Percentiles rank a stretch among this genome's conserved stretches.
Evolutionary conservation across 2,329 filamentous ascomycete species (phyloP).

Genomic region (Apiospora koreana): DNA sequence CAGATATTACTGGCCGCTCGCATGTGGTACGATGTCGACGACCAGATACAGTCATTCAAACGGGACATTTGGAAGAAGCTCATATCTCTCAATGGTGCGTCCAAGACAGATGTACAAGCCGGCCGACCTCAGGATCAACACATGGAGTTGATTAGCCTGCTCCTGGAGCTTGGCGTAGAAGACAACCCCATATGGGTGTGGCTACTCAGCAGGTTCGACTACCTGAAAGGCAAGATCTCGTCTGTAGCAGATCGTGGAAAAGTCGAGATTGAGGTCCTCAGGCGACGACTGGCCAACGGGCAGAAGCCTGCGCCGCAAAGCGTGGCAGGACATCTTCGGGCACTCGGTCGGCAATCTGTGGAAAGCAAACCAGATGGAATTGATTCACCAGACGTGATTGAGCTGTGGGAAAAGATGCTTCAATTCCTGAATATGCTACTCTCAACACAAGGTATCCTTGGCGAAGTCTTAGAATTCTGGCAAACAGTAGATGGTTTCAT

Average conservation of each 20-base stretch:
- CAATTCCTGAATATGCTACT: constrained; percentile 73
- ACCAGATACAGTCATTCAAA: constrained; percentile 85
- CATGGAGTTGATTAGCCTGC: constrained; percentile 84
- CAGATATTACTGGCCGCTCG: constrained; percentile 84
- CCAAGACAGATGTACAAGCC: constrained; percentile 47
- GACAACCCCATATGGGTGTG: constrained; percentile 97
- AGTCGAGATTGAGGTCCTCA: constrained; percentile 88
- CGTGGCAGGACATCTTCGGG: constrained; percentile 75
- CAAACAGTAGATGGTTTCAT: constrained; percentile 89
- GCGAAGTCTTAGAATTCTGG: constrained; percentile 93
- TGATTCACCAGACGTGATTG: constrained; percentile 80
- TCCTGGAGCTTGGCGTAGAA: constrained; percentile 91
- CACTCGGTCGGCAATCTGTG: constrained; percentile 67
- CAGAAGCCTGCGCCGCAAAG: constrained; percentile 70
- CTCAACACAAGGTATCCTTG: constrained; percentile 77
- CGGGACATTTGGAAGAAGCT: constrained; percentile 85
- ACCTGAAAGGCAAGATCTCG: constrained; percentile 83
- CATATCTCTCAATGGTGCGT: constrained; percentile 63
- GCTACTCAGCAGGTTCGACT: constrained; percentile 86
- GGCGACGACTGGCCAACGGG: constrained; percentile 73
- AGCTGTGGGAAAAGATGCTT: constrained; percentile 90
- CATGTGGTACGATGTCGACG: constrained; percentile 93
- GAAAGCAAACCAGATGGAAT: constrained; percentile 63
- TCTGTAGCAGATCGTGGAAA: constrained; percentile 81
- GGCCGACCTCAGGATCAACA: constrained; percentile 74